Base-by-base conservation (phyloP, 2,329 filamentous ascomycete species). In the Fusarium foetens region DNA sequence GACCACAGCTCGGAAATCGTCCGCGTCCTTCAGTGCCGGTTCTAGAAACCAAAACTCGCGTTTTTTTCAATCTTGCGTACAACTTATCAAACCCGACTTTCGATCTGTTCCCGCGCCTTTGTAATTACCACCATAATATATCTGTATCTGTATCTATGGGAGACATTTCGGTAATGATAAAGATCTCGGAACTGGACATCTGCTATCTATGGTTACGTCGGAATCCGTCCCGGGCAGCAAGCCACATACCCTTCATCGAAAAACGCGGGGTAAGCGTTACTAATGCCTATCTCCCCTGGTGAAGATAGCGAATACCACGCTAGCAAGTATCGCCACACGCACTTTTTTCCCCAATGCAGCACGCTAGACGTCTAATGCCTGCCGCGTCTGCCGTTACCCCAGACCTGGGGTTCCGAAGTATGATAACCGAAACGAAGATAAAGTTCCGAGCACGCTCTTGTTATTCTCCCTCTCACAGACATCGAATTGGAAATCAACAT, bases 341-440 rank as follows among this genome's bases (percentile, higher is more conserved):
- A 65, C 62, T 65, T 63, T 64, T 65, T 63, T 36, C 12, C 62
- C 48, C 17, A 36, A 63, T 19, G n/a, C 33, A 52, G 62, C 9
- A 48, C 38, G 29, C 48, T 63, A 48, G 10, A 36, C 11, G 1
- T 7, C n/a, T 27, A 25, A 45, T 45, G 29, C 17, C n/a, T 31
- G 52, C 38, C 53, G 29, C n/a, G 53, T 33, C 29, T 23, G 17
- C 38, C 38, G n/a, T 45, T 33, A 31, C 38, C 52, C 52, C 39
- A 57, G 38, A 46, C 12, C n/a, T n/a, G 27, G 52, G 53, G 29
- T 17, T 57, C 31, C 27, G 35, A 39, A 13, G 3, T 3, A 21
- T 45, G 31, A 62, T 39, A 31, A 8, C 29, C 27, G 3, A 35
- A 7, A 10, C 4, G 4, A 23, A 25, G 38, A 43, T 63, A 52